Evolutionary conservation across 1,284 basidiomycete genomes (phyloP), one percentile per base, ranked within the genome.

Genomic region (Ceratobasidium sp.): DNA sequence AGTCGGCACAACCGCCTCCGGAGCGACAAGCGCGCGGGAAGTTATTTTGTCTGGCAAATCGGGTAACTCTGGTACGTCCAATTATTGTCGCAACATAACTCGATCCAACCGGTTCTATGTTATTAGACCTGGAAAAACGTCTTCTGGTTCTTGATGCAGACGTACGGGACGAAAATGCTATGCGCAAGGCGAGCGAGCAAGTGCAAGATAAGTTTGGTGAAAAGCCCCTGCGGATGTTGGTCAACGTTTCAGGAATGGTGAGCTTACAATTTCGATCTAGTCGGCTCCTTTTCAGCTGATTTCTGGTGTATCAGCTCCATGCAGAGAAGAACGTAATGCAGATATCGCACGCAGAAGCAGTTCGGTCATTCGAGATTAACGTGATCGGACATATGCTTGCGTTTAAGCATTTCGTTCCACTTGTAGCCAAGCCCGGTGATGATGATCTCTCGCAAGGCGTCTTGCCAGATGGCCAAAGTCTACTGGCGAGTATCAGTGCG

Each of bases 171-270:
- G 71, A 72, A 54, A 49, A 47, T 25, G 65, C 70, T 13, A 57
- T 72, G 27, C 56, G 35, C 27, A 27, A 62, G 27, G 72, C 58
- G 17, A 62, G 65, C 8, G 47, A 71, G 38, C 31, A 54, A 15
- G 65, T 71, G 17, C 50, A 71, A 42, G 58, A 69, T 13, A 62
- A 49, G 67, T 72, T 69, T 57, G 72, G 72, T 35, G 45, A 69
- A 31, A 58, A 72, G 54, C 47, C 60, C 15, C 35, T 71, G 32
- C 47, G 72, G 38, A 27, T 72, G 53, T 27, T 72, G 17, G 43
- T 65, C 29, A 72, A 71, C 45, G 54, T 72, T n/a, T 70, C 70
- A 31, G 72, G 72, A 12, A 57, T 71, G 56, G 72, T 72, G 40
- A 57, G 72, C 68, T 29, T 38, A 13, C 32, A 13, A 10, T n/a